Base-by-base conservation (phyloP, 2,329 filamentous ascomycete species). In the Xylaria sp. region DNA sequence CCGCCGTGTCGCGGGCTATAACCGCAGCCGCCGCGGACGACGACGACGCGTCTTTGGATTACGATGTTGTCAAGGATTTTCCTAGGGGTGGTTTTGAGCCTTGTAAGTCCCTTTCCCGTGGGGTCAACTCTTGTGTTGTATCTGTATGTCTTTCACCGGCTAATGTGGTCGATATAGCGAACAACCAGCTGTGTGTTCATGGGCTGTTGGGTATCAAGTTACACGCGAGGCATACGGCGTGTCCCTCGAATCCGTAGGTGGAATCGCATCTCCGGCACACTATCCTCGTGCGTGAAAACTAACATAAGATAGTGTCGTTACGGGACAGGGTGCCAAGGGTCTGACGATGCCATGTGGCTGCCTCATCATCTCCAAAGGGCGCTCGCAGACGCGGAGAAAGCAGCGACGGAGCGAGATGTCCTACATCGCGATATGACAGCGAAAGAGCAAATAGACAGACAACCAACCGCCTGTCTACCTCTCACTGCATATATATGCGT, bases 131-230 rank as follows among this genome's bases (percentile, higher is more conserved):
- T 15, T n/a, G 12, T 25, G 6, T 32, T 41, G 15, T 28, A 12
- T 20, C 18, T 41, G 39, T 10, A 51, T 41, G 8, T 48, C 9
- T n/a, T 48, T 20, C 9, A 9, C 54, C 1, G 1, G 46, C 68
- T 70, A 58, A 72, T 62, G 50, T 7, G 12, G 6, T 4, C 10
- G 2, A 20, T 7, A 0, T 58, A 72, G 70, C 70, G 66, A 72
- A 72, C 63, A 72, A 72, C 68, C 70, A 72, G 66, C 70, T 72
- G 66, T 72, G 70, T 71, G 52, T 72, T 69, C 68, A 72, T 57
- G 70, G 70, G 66, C 52, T 72, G 52, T 46, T 71, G 46, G 70
- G 70, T 20, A 71, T 72, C 23, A 72, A 65, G 28, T 39, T 72
- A 28, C 70, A 71, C 37, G 60, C 70, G 23, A 62, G 50, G 20